phyloP scores from a whole-genome alignment of 805 yeast genomes.

The Hanseniaspora thailandica region DNA sequence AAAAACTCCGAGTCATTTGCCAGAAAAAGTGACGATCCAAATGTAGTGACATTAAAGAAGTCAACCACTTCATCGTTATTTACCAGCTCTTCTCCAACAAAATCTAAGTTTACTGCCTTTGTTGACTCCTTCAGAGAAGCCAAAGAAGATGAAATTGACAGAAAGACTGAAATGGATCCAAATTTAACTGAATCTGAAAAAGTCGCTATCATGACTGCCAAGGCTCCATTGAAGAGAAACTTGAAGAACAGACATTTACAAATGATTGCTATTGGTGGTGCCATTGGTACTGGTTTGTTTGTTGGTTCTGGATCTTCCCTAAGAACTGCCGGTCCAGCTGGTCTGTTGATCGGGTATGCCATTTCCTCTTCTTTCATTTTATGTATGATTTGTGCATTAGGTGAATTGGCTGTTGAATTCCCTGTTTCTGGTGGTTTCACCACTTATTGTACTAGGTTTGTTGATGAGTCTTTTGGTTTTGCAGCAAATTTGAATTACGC shows the following conservation, averaged over 20 bases:
- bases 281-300: slow-evolving; percentile 64
- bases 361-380: slow-evolving; percentile 48
- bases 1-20: background rate
- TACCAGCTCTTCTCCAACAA: background rate
- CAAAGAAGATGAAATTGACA: slow-evolving; percentile 22
- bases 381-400: slow-evolving; percentile 48
- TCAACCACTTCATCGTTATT: background rate
- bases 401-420: slow-evolving; percentile 48
- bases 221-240: slow-evolving; percentile 45
- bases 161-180: slow-evolving; percentile 26
- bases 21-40: background rate
- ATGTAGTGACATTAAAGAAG: background rate
- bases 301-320: slow-evolving; percentile 58
- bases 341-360: slow-evolving; percentile 44
- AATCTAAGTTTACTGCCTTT: slow-evolving; percentile 31
- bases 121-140: slow-evolving; percentile 40
- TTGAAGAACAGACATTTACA: slow-evolving; percentile 45
- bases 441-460: slow-evolving; percentile 45
- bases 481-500: slow-evolving; percentile 50
- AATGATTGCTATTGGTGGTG: slow-evolving; percentile 60
- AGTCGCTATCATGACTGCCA: slow-evolving; percentile 36
- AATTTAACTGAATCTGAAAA: slow-evolving; percentile 34
- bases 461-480: slow-evolving; percentile 51
- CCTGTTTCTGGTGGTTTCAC: slow-evolving; percentile 58
- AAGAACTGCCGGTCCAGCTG: slow-evolving; percentile 56